A percentile compares a stretch with the other conserved stretches of the same genome.
Evolutionary conservation across 176 grass and related monocot species (phyloP).

Genomic region (Paspalum notatum): DNA sequence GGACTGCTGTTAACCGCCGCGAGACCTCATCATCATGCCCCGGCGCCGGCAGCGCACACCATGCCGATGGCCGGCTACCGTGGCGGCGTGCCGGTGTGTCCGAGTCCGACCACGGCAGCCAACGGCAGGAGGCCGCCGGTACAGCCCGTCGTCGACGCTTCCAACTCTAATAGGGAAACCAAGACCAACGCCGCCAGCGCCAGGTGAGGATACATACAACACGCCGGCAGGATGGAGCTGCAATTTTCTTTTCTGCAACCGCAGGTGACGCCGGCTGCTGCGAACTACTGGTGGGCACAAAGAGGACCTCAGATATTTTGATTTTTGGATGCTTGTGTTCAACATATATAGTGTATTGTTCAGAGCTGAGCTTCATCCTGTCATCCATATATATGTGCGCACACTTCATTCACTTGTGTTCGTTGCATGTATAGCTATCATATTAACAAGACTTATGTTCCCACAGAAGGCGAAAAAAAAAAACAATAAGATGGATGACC

Average conservation of each 20-base stretch:
- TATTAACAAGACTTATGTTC: not conserved
- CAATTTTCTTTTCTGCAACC: too few species aligned
- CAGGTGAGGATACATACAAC: conserved; percentile 37
- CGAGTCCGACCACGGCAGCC: not conserved
- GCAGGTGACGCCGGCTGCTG: conserved; percentile 21
- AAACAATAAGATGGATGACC: not conserved
- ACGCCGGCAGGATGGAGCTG: too few species aligned
- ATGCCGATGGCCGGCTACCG: not conserved
- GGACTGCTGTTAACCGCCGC: not conserved
- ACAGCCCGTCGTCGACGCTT: not conserved
- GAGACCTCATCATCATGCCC: conserved; percentile 6
- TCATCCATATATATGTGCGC: too few species aligned
- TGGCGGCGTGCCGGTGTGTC: not conserved
- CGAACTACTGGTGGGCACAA: too few species aligned
- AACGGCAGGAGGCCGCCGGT: not conserved
- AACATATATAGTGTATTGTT: too few species aligned
- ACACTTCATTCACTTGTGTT: too few species aligned
- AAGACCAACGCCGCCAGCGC: conserved; percentile 18
- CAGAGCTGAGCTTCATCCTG: too few species aligned
- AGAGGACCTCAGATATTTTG: not conserved
- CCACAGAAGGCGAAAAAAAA: too few species aligned
- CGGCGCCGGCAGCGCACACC: not conserved
- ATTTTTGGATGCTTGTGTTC: not conserved
- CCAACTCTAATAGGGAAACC: conserved; percentile 6
- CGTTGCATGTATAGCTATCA: not conserved